Percentiles rank a stretch among this genome's conserved stretches.
Evolutionary conservation across 345 rosid species (phyloP).

Genomic region (Eucalyptus polyanthemos): DNA sequence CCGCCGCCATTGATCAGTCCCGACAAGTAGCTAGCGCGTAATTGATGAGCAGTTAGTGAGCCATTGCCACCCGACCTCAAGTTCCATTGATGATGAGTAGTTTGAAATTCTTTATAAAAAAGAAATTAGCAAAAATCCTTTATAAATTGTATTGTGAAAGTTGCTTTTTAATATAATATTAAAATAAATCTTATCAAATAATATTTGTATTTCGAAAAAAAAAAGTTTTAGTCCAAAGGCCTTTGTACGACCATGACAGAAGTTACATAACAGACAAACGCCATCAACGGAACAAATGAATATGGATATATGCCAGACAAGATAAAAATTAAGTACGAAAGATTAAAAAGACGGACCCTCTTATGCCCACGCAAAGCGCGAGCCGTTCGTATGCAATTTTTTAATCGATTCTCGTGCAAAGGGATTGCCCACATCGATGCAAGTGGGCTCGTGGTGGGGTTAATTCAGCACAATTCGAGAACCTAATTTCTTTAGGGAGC

Average conservation of each 20-base stretch:
- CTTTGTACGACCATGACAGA: neutral
- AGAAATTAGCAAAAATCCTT: no score
- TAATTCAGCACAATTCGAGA: neutral
- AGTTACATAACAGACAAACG: neutral
- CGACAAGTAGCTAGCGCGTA: fast-evolving
- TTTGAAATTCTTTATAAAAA: neutral
- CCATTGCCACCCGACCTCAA: no score
- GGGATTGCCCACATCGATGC: neutral
- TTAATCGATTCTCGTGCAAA: neutral
- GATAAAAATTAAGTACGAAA: neutral
- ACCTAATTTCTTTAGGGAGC: neutral
- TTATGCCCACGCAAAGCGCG: neutral
- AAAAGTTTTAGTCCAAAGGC: neutral
- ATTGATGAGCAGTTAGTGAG: no score
- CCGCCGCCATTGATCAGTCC: fast-evolving
- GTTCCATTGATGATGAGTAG: no score
- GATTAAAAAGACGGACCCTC: neutral
- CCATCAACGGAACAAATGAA: neutral
- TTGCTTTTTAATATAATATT: no score
- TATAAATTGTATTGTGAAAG: no score
- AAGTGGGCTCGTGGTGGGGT: neutral
- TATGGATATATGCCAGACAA: neutral
- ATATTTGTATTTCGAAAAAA: no score
- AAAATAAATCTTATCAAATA: no score
- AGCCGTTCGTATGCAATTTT: neutral